Percentiles rank a stretch among this genome's conserved stretches.
Conservation (phyloP, 2,329 filamentous ascomycete species). For the Aspergillus niger region DNA sequence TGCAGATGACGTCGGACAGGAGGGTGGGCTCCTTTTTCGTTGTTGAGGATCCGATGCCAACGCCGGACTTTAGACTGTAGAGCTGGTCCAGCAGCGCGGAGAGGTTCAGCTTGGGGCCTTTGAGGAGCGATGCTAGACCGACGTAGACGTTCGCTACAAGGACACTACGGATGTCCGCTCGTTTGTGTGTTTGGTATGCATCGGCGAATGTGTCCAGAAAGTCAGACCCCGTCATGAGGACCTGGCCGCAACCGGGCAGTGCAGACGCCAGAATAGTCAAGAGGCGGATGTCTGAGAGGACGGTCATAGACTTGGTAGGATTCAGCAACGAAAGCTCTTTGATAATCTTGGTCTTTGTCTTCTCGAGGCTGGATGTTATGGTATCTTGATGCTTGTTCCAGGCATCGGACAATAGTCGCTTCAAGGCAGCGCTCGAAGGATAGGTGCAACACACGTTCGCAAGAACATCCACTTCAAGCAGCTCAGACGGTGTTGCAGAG, state of each 20-base stretch:
- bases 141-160: conserved; percentile 75
- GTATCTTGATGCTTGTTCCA: conserved; percentile 38
- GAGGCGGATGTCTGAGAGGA: conserved; percentile 34
- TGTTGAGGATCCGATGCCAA: conserved; percentile 59
- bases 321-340: conserved; percentile 29
- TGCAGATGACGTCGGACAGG: conserved; percentile 78
- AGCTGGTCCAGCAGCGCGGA: conserved; percentile 80
- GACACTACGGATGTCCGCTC: conserved; percentile 63
- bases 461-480: conserved; percentile 69
- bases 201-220: conserved; percentile 73
- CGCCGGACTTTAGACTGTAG: conserved; percentile 73
- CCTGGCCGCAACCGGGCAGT: conserved; percentile 50
- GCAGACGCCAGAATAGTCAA: conserved; percentile 44
- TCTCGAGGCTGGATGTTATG: conserved; percentile 40
- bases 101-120: conserved; percentile 66
- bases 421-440: conserved; percentile 61
- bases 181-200: conserved; percentile 55
- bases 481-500: conserved; percentile 44
- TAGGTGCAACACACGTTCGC: conserved; percentile 69
- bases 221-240: conserved; percentile 82
- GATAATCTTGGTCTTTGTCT: conserved; percentile 37
- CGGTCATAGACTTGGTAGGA: conserved; percentile 16
- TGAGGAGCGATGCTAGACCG: conserved; percentile 70
- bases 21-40: conserved; percentile 57
- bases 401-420: conserved; percentile 55